Evolutionary conservation across 2,329 filamentous ascomycete genomes (phyloP), one percentile per base, ranked within the genome.

Genomic region (Colletotrichum incanum): DNA sequence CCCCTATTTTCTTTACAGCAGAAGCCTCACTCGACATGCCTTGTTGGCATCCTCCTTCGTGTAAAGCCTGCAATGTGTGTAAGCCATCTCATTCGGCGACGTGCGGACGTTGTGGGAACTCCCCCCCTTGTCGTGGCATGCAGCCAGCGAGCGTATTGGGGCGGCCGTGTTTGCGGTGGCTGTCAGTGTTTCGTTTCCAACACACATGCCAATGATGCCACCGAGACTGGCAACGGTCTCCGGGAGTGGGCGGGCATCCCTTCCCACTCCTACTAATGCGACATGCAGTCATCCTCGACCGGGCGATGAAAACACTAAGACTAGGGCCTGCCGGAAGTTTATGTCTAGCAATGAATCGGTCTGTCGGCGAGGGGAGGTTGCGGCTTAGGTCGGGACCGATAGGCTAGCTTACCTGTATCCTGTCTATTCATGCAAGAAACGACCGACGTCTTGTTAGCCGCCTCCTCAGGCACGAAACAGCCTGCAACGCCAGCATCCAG

Each of bases 221-320:
- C 23, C 34, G 34, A 49, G 23, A 26, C 31, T 28, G 60, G n/a
- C 31, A 20, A 49, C 23, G 6, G 28, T 50, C 31, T 58, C 18
- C 56, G 52, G 65, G 37, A 34, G 20, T 63, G 58, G 50, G 31
- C 23, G 52, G 3, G 26, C 34, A 54, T 26, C 52, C 43, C 56
- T 62, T 31, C 45, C 37, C 45, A 49, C 41, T 52, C 65, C 45
- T 31, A 18, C 65, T 54, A 52, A 64, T 52, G 28, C 41, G 55
- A 18, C 65, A 69, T 72, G 52, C 67, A 67, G 55, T 67, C 62
- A 71, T 67, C 67, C 49, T 49, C n/a, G n/a, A n/a, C n/a, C n/a
- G n/a, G n/a, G n/a, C n/a, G n/a, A n/a, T n/a, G n/a, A n/a, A n/a
- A n/a, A n/a, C n/a, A n/a, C n/a, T n/a, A n/a, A n/a, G n/a, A n/a